These are phyloP conservation scores for Corylus americana DNA, from an alignment of 306 rosid genomes.

Conservation along the genomic window DNA sequence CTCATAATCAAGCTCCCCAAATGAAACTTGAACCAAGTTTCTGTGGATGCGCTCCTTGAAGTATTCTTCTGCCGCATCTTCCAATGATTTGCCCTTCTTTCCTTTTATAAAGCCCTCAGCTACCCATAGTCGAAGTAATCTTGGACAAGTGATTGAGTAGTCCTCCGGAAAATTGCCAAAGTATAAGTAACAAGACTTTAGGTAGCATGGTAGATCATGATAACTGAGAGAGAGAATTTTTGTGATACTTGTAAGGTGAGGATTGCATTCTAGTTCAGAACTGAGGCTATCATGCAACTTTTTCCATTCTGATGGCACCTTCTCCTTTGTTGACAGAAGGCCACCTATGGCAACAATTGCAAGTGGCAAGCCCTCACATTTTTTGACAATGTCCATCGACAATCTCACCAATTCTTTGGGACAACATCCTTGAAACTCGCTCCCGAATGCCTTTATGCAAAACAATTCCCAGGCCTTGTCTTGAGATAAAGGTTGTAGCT, in stretches of 20 bases:
- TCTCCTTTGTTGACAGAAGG: conserved; percentile 7
- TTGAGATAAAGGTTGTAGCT: neutral
- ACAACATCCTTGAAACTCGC: neutral
- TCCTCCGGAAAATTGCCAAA: conserved; percentile 21
- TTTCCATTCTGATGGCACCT: conserved; percentile 7
- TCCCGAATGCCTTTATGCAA: neutral
- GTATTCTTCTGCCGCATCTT: neutral
- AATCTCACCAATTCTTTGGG: neutral
- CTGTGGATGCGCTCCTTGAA: conserved; percentile 8
- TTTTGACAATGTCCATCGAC: neutral
- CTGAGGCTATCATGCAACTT: neutral
- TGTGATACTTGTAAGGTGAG: neutral
- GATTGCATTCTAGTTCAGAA: neutral
- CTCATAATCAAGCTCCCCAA: neutral
- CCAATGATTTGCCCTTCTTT: neutral
- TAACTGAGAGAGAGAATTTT: conserved; percentile 6
- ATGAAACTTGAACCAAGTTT: neutral
- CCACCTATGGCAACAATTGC: conserved; percentile 21
- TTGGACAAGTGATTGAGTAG: conserved; percentile 2
- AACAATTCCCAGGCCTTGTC: conserved; percentile 4
- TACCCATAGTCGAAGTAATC: conserved; percentile 12
- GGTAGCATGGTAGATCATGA: conserved; percentile 21
- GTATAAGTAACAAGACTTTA: conserved; percentile 24
- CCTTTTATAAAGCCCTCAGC: conserved; percentile 13
- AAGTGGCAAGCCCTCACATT: conserved; percentile 20